Percentiles rank a stretch among this genome's conserved stretches.
Conservation (phyloP, 78 protist species). For the Andalucia godoyi region DNA sequence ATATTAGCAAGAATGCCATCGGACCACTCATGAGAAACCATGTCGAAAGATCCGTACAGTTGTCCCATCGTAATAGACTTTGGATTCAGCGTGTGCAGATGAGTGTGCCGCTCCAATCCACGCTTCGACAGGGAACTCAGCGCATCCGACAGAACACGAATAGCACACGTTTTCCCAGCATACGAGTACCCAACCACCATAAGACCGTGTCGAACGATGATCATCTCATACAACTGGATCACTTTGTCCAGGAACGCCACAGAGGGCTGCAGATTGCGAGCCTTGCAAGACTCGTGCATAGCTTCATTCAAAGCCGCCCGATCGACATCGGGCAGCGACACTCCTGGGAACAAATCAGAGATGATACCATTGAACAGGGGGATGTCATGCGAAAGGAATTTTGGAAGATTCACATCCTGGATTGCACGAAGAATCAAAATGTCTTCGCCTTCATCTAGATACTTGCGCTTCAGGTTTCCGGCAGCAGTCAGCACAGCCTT, state of each 20-base stretch:
- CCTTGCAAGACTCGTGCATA: background rate
- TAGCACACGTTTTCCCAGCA: constrained; percentile 41
- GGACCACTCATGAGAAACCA: constrained; percentile 64
- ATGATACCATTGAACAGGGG: constrained; percentile 65
- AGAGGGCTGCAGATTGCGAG: constrained; percentile 26
- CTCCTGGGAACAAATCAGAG: constrained; percentile 66
- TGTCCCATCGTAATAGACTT: constrained; percentile 77
- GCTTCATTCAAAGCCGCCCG: constrained; percentile 14
- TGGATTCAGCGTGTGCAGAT: constrained; percentile 52
- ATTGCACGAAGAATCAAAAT: constrained; percentile 43
- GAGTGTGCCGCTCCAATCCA: background rate
- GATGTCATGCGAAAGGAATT: constrained; percentile 49
- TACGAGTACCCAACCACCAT: constrained; percentile 68
- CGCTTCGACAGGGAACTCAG: background rate
- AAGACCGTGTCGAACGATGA: constrained; percentile 71
- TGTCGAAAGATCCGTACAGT: constrained; percentile 73
- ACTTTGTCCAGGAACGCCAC: constrained; percentile 27
- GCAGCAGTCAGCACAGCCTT: constrained; percentile 67
- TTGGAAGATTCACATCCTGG: constrained; percentile 55
- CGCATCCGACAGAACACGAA: constrained; percentile 31
- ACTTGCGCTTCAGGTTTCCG: constrained; percentile 23
- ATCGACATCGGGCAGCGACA: constrained; percentile 32
- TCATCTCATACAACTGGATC: constrained; percentile 54
- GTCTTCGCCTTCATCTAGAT: constrained; percentile 34
- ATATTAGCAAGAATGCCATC: constrained; percentile 67